These are phyloP conservation scores for Wallacemonas rigidus DNA, from an alignment of 208 protist genomes.

Conservation along the genomic window DNA sequence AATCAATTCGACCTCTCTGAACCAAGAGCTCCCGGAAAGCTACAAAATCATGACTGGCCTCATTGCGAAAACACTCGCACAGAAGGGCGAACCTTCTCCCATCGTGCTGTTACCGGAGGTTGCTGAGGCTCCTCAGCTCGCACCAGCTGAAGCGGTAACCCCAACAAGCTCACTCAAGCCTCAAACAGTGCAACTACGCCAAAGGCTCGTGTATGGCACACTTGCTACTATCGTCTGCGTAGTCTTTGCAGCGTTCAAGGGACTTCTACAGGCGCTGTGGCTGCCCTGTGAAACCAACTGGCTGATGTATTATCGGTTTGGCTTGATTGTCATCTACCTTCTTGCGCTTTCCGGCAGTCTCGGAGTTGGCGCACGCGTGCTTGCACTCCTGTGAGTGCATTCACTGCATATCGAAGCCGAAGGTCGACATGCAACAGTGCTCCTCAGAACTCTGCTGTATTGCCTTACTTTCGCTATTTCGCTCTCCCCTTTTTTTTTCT, in stretches of 20 bases:
- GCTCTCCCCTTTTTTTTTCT: not conserved
- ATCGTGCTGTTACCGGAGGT: not conserved
- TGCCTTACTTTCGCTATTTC: slow-evolving; percentile 1
- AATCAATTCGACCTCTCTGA: slow-evolving; percentile 45
- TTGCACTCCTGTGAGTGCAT: slow-evolving; percentile 1
- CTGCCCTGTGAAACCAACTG: slow-evolving; percentile 1
- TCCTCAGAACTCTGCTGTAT: too few species aligned
- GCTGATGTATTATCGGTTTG: not conserved
- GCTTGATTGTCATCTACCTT: slow-evolving; percentile 11
- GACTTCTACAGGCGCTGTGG: slow-evolving; percentile 26
- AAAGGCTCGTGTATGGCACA: slow-evolving; percentile 29
- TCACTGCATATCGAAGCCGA: not conserved
- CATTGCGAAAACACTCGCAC: slow-evolving; percentile 29
- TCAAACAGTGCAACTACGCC: slow-evolving; percentile 28
- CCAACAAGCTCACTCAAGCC: slow-evolving; percentile 11
- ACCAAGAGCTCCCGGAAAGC: slow-evolving; percentile 48
- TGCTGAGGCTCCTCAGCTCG: not conserved
- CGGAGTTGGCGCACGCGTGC: not conserved
- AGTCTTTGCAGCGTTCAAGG: slow-evolving; percentile 25
- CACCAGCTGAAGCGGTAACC: not conserved
- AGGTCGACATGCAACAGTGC: too few species aligned
- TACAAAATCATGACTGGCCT: slow-evolving; percentile 49
- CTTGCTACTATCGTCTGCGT: slow-evolving; percentile 24
- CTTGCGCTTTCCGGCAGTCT: slow-evolving; percentile 7
- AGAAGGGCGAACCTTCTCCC: not conserved